Percentiles rank a stretch among this genome's conserved stretches.
Conservation (phyloP, 2,329 filamentous ascomycete genomes). For the Clonostachys chloroleuca region DNA sequence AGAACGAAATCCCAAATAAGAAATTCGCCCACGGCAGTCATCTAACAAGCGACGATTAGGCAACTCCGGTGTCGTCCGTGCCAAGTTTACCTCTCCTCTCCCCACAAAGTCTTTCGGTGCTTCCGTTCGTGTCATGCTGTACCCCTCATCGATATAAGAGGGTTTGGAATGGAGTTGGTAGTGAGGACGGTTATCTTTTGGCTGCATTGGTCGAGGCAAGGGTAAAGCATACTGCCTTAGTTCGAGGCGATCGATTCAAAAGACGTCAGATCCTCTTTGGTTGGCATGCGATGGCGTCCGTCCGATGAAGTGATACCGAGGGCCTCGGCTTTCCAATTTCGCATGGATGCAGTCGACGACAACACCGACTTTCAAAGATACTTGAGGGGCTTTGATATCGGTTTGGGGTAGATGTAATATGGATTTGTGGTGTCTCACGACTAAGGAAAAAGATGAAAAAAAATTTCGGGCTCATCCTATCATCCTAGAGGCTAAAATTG, state of each 20-base stretch:
- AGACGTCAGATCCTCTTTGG: slow-evolving; percentile 3
- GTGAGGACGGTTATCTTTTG: slow-evolving; percentile 58
- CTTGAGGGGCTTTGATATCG: no score
- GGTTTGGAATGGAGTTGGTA: slow-evolving; percentile 54
- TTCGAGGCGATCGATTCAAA: slow-evolving; percentile 17
- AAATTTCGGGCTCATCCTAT: no score
- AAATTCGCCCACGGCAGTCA: neutral
- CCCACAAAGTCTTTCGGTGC: slow-evolving; percentile 95
- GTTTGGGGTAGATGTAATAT: no score
- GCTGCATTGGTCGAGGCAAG: slow-evolving; percentile 55
- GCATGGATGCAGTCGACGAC: neutral
- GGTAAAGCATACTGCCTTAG: slow-evolving; percentile 34
- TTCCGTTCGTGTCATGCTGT: slow-evolving; percentile 94
- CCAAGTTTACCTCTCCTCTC: slow-evolving; percentile 95
- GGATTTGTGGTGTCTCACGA: no score
- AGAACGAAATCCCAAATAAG: slow-evolving; percentile 15
- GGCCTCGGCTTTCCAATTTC: no score
- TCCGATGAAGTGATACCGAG: no score
- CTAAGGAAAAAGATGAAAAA: no score
- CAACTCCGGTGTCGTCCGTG: slow-evolving; percentile 96
- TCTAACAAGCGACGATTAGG: slow-evolving; percentile 41
- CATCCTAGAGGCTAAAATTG: no score
- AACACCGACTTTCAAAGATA: neutral
- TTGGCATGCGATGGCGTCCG: neutral
- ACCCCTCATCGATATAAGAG: slow-evolving; percentile 89